Base-by-base conservation (phyloP, 495 filamentous ascomycete species). In the Penicillium bovifimosum region DNA sequence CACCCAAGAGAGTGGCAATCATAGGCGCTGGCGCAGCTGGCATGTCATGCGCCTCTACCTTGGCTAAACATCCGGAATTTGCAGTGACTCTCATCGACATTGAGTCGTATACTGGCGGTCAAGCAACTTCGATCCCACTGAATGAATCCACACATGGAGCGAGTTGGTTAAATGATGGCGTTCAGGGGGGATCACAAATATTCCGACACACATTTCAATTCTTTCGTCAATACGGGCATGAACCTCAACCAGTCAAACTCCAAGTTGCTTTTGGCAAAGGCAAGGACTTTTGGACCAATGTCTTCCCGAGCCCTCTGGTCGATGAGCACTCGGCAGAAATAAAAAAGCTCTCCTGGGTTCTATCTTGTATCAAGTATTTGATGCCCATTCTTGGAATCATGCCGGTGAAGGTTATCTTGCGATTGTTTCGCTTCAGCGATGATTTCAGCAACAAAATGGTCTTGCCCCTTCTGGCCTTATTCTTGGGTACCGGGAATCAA, bases 161-260 rank as follows among this genome's bases (percentile, higher is more conserved):
- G 1, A 76, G 76, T 27, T 91, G 87, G 88, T 76, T 91, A 58
- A 95, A 95, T 58, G 81, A 95, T 55, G 89, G 88, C 10, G 89
- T 95, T 1, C 88, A 95, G 59, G 88, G 89, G 2, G 89, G 88
- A 4, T 88, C 85, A 16, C 72, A 75, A 9, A 87, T 86, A 48
- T 95, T 91, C 72, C 84, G 87, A 58, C 88, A 92, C 60, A 92
- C 87, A 6, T 78, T 90, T 65, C 85, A 81, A 42, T 89, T 89
- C 76, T 90, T 92, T 62, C 74, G 75, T 18, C 75, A 73, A 29
- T 86, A 91, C 52, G 82, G 82, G 0, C 78, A 86, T 63, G 74
- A 80, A 42, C 80, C 86, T 3, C 79, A 86, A 43, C 79, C 81
- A 3, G 86, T 95, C 29, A 77, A 84, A 50, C 77, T 95, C 26